Conservation (phyloP, 345 rosid genomes). For the Erysimum cheiranthoides region DNA sequence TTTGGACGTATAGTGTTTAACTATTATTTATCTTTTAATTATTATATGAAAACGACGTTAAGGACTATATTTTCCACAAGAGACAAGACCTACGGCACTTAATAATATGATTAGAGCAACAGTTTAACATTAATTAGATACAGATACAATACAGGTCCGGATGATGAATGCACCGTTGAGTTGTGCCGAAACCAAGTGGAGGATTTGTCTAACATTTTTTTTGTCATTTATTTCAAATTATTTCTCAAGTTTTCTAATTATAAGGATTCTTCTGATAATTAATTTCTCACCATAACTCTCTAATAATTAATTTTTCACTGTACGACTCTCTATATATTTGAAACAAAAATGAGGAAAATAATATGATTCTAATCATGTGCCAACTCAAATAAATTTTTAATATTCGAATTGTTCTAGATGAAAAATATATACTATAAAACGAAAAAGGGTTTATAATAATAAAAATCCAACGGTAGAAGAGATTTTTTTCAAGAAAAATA, state of each 20-base stretch:
- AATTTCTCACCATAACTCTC: background rate
- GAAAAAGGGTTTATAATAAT: background rate
- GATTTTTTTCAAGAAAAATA: background rate
- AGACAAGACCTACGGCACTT: slow-evolving; percentile 39
- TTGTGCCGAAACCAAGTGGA: slow-evolving; percentile 38
- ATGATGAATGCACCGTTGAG: slow-evolving; percentile 41
- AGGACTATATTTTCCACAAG: background rate
- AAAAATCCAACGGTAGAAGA: background rate
- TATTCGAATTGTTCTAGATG: background rate
- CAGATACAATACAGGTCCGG: slow-evolving; percentile 31
- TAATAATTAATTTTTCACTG: background rate
- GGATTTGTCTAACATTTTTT: slow-evolving; percentile 7
- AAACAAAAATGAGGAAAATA: background rate
- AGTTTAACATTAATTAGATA: slow-evolving; percentile 36
- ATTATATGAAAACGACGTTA: slow-evolving; percentile 16
- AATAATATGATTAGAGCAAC: slow-evolving; percentile 35
- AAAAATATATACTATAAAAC: background rate
- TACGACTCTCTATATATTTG: background rate
- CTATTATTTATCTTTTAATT: slow-evolving; percentile 6
- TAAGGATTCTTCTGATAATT: slow-evolving; percentile 2
- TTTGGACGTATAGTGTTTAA: slow-evolving; percentile 27
- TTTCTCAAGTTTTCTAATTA: slow-evolving; percentile 14
- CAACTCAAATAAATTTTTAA: background rate
- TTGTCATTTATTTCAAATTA: slow-evolving; percentile 19
- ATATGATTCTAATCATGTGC: background rate